Evolutionary conservation across 106 monocot genomes (phyloP), one percentile per base, ranked within the genome.

Genomic region (Agapanthus africanus): DNA sequence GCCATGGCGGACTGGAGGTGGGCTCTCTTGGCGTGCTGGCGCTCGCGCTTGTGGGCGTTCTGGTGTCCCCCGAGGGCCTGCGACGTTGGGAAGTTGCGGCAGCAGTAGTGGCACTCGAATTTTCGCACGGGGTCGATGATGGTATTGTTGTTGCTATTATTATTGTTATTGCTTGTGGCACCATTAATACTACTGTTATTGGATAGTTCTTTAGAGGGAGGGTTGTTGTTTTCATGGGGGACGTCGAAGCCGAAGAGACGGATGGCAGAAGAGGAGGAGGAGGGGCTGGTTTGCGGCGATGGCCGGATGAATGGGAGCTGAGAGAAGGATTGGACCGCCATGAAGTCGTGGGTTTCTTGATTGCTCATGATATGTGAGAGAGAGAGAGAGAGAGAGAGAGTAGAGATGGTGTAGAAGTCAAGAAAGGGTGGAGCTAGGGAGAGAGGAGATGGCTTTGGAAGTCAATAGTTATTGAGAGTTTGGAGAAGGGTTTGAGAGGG

Each of bases 61-160:
- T 88, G 88, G 79, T 88, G 88, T 7, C 88, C 88, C 4, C 88
- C 88, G 10, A 88, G 84, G 3, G 88, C 88, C 44, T 88, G 88
- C 33, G 88, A 85, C 5, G 84, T 88, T 10, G 84, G 84, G 71
- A 88, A 88, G 70, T 85, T 73, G 62, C 88, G 72, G 70, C 79
- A 77, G 69, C 88, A 88, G 70, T 84, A 88, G 77, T 88, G 84
- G 82, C 88, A 88, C 76, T 84, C 84, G 36, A 85, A 88, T 71
- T 85, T 88, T 21, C 87, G 68, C 18, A 34, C 64, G 37, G 32
- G 35, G 46, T 40, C 70, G 8, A 32, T 44, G 40, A 47, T 61
- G 40, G 71, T 47, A 19, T 47, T 38, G 22, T 7, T 23, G 16
- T 47, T 59, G 6, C 33, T n/a, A 11, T 15, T 2, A 21, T 47